phyloP scores from a whole-genome alignment of 805 yeast species.

The Sugiyamaella lignohabitans region DNA sequence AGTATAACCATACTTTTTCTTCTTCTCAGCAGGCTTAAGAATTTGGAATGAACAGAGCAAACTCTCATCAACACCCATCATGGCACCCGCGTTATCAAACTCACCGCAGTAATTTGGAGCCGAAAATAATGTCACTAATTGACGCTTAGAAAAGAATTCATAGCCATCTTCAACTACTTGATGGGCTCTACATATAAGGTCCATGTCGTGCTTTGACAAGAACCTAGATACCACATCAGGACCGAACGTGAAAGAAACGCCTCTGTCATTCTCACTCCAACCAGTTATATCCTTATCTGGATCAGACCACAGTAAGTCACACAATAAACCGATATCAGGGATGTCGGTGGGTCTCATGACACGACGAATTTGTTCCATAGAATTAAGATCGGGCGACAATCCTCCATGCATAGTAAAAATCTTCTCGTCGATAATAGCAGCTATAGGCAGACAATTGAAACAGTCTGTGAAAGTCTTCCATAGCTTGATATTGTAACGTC shows the following conservation, averaged over 20 bases:
- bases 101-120: constrained; percentile 99
- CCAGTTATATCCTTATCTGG: constrained; percentile 98
- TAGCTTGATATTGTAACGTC: constrained; percentile 95
- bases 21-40: constrained; percentile 96
- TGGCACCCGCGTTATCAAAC: constrained; percentile 98
- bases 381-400: constrained; percentile 89
- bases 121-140: constrained; percentile 86
- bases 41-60: constrained; percentile 87
- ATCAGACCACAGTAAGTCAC: constrained; percentile 97
- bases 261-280: constrained; percentile 98
- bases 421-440: constrained; percentile 96
- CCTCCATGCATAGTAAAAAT: constrained; percentile 99
- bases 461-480: constrained; percentile 99
- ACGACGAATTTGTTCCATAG: constrained; percentile 98
- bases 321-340: constrained; percentile 93
- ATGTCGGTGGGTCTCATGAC: constrained; percentile 99
- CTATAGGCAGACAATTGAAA: constrained; percentile 96
- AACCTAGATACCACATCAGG: constrained; percentile 97
- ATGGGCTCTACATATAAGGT: constrained; percentile 95
- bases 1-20: constrained; percentile 54
- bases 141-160: constrained; percentile 94
- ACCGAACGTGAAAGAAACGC: constrained; percentile 99
- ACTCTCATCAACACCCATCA: constrained; percentile 98
- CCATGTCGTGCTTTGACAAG: constrained; percentile 96
- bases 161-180: constrained; percentile 99